Evolutionary conservation across 2,329 filamentous ascomycete genomes (phyloP), one percentile per base, ranked within the genome.

Genomic region (Lecanicillium sp.): DNA sequence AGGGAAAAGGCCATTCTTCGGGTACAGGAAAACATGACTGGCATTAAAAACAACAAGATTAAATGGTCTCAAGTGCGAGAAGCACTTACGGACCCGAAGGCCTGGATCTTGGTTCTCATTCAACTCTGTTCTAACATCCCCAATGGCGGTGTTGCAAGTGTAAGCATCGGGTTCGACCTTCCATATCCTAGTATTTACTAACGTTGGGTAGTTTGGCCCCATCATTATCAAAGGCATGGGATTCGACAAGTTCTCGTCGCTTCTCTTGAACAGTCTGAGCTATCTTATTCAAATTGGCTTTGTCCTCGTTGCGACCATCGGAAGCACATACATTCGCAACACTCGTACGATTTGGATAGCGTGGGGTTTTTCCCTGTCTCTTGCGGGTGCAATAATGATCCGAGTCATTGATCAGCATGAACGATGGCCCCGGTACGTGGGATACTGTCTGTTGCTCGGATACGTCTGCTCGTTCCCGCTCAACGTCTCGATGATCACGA

Each of bases 371-470:
- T 48, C 44, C 9, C 6, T 61, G 5, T 48, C 52, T 20, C 36
- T 60, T 11, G 44, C 50, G 3, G 60, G 60, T 24, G 49, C 55
- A 10, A 49, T 54, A 12, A 54, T 62, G 44, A 55, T 62, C 15
- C 59, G 58, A 2, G 50, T 58, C 23, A 11, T 57, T 1, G 50
- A 54, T 2, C 30, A 38, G n/a, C 7, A 26, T 3, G 30, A 43
- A 12, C 33, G n/a, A 5, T 48, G 46, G 55, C 51, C 53, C 10
- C 58, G 60, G 1, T 60, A 58, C 26, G 51, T 54, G n/a, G 61
- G 59, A 11, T 55, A 56, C 36, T 57, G 59, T 14, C 38, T 85
- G 79, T 68, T 82, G 72, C 75, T 77, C 73, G 7, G 77, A 71
- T 2, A 71, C 75, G 56, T 77, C 69, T 56, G 52, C 29, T 56